Percentiles rank a stretch among this genome's conserved stretches.
phyloP scores from a whole-genome alignment of 1,284 basidiomycete species.

The Ceratobasidium sp. region DNA sequence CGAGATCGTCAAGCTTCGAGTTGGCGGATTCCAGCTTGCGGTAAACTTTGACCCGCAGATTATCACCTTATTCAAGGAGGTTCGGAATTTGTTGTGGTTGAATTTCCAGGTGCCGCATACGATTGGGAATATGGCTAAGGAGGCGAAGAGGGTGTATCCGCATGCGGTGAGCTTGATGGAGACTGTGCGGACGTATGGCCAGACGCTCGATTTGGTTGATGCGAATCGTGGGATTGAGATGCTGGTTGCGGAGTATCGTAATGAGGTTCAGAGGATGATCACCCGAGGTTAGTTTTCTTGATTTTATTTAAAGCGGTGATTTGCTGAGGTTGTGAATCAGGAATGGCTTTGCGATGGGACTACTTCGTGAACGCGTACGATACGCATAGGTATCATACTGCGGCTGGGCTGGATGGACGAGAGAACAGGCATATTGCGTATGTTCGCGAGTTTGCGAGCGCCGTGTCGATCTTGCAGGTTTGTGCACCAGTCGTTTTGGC shows the following conservation, averaged over 20 bases:
- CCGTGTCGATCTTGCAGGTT: slow-evolving; percentile 88
- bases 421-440: slow-evolving; percentile 93
- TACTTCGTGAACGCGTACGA: slow-evolving; percentile 95
- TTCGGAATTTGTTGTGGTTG: slow-evolving; percentile 94
- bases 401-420: slow-evolving; percentile 72
- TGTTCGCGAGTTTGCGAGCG: slow-evolving; percentile 93
- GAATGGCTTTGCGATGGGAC: slow-evolving; percentile 96
- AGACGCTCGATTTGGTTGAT: slow-evolving; percentile 91
- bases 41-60: slow-evolving; percentile 99
- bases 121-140: slow-evolving; percentile 96
- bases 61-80: slow-evolving; percentile 98
- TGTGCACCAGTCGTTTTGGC: slow-evolving; percentile 45
- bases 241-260: slow-evolving; percentile 92
- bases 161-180: slow-evolving; percentile 99
- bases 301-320: neutral
- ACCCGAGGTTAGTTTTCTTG: slow-evolving; percentile 70
- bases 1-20: slow-evolving; percentile 88
- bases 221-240: slow-evolving; percentile 91
- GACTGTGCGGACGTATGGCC: slow-evolving; percentile 95
- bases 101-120: slow-evolving; percentile 95
- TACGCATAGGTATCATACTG: slow-evolving; percentile 76
- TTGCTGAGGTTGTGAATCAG: slow-evolving; percentile 58
- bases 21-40: slow-evolving; percentile 86
- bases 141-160: slow-evolving; percentile 97
- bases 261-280: slow-evolving; percentile 92